Evolutionary conservation across 768 basidiomycete species (phyloP), one percentile per base, ranked within the genome.

Genomic region (Tricholomella constricta): DNA sequence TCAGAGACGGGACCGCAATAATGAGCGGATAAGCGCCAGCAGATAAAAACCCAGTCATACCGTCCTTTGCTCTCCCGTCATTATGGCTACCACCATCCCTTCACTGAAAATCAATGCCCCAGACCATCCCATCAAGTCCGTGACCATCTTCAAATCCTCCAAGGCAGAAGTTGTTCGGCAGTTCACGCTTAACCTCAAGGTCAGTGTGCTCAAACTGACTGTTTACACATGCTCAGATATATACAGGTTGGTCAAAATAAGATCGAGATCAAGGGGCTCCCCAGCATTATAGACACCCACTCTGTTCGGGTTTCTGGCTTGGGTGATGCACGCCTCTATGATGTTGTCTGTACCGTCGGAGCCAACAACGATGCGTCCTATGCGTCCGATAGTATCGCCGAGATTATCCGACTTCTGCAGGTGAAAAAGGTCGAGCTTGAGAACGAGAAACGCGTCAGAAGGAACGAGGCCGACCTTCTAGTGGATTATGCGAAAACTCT

Each of bases 151-250:
- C 68, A 81, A 79, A 63, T 80, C 79, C 6, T 68, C 68, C 48
- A 79, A 76, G 51, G 84, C 83, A 1, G 81, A 86, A 59, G 66
- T 86, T 17, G 78, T 80, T 35, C 76, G 84, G 8, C 69, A 69
- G 0, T 83, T 85, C 64, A 55, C 69, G 0, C 47, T 83, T 4
- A 65, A 74, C 9, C 74, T 86, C 10, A 65, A 79, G 72, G 83
- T 83, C 65, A 40, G 20, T 42, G 8, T 19, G 34, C 8, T 29
- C 53, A 35, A 2, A 45, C 29, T 25, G 42, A 40, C 3, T 34
- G 3, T 36, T 15, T 20, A 23, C n/a, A 9, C 7, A 37, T 20
- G 22, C 6, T n/a, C n/a, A n/a, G n/a, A n/a, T n/a, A n/a, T 32
- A 41, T 31, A 35, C 53, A 86, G 84, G 70, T 70, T 54, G 84